Conservation (phyloP, 2,329 filamentous ascomycete genomes). For the Neofusicoccum cordaticola region DNA sequence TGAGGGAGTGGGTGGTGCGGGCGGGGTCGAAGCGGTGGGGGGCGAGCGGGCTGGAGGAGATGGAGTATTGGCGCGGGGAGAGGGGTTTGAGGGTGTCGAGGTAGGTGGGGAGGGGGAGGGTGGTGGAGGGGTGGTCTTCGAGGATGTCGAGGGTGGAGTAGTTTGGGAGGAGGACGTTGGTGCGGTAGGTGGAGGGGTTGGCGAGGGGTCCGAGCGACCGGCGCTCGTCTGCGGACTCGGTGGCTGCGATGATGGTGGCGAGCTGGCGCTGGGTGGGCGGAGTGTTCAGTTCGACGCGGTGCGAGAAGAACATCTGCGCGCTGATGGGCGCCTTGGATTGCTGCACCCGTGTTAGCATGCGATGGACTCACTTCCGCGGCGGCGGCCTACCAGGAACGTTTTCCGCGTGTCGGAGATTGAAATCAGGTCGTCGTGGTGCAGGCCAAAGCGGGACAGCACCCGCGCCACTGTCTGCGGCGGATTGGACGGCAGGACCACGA, state of each 20-base stretch:
- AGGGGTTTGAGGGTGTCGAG: constrained; percentile 69
- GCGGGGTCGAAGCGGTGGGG: not conserved
- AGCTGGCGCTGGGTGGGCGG: constrained; percentile 22
- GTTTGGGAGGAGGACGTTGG: constrained; percentile 18
- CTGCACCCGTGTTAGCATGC: not conserved
- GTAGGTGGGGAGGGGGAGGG: constrained; percentile 57
- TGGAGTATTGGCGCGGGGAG: constrained; percentile 69
- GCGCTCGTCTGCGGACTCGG: constrained; percentile 16
- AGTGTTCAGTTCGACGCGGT: constrained; percentile 21
- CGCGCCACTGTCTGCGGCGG: not conserved
- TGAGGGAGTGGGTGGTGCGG: constrained; percentile 43
- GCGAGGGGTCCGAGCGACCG: not conserved
- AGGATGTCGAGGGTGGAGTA: constrained; percentile 23
- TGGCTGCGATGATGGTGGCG: constrained; percentile 17
- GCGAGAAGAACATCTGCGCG: constrained; percentile 20
- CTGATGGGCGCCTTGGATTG: constrained; percentile 18
- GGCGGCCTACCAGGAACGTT: constrained; percentile 14
- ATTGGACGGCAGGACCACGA: constrained; percentile 7
- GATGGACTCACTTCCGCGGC: not conserved
- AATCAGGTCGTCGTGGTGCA: not conserved
- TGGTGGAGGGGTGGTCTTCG: constrained; percentile 19
- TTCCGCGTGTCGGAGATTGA: constrained; percentile 15
- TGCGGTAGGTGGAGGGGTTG: not conserved
- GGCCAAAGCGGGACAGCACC: not conserved
- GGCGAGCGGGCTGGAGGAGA: constrained; percentile 65